Evolutionary conservation across 192 early-diverging fungal genomes (phyloP).

Genomic region (Ambispora gerdemannii): DNA sequence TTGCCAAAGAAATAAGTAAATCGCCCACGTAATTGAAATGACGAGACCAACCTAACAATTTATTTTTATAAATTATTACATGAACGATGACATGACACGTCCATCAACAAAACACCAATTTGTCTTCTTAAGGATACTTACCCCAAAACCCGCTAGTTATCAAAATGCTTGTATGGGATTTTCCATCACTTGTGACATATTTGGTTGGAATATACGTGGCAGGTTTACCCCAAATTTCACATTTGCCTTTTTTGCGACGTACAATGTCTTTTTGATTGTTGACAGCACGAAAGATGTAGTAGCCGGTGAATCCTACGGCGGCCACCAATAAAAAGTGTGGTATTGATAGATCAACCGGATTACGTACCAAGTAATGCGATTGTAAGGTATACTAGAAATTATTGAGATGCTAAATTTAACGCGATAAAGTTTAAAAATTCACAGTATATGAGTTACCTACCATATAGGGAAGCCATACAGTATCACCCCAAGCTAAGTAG

Average conservation of each 20-base stretch:
- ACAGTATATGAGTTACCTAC: conserved; percentile 37
- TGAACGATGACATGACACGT: no score
- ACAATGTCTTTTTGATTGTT: conserved; percentile 80
- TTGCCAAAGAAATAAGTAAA: conserved; percentile 64
- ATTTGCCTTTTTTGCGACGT: conserved; percentile 65
- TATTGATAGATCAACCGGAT: conserved; percentile 64
- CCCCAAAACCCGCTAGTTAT: conserved; percentile 80
- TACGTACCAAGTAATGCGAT: conserved; percentile 71
- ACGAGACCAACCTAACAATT: conserved; percentile 61
- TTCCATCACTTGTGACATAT: conserved; percentile 71
- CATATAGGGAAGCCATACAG: conserved; percentile 78
- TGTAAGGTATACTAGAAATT: conserved; percentile 67
- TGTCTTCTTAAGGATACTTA: conserved; percentile 27
- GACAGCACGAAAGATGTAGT: conserved; percentile 77
- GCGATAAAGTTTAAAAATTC: neutral
- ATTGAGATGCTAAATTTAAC: neutral
- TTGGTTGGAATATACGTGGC: conserved; percentile 69
- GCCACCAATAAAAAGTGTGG: conserved; percentile 50
- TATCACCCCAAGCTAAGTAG: conserved; percentile 81
- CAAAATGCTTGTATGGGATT: conserved; percentile 60
- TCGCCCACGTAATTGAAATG: conserved; percentile 86
- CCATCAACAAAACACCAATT: no score
- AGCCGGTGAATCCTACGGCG: conserved; percentile 60
- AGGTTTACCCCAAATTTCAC: conserved; percentile 74
- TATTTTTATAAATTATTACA: no score